phyloP scores from a whole-genome alignment of 306 rosid genomes.

The Geum urbanum region DNA sequence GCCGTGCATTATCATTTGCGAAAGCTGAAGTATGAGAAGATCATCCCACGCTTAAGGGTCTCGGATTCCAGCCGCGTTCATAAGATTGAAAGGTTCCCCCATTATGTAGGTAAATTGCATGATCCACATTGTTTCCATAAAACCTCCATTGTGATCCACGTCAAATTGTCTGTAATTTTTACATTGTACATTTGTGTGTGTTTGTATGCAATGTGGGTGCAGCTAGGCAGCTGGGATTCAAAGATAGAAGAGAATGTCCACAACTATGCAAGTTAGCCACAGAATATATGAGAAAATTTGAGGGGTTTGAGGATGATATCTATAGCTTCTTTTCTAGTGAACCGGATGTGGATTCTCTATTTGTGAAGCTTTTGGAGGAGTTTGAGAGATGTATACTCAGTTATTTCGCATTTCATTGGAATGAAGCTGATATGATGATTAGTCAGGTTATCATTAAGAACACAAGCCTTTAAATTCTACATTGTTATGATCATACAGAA shows the following conservation, averaged over 20 bases:
- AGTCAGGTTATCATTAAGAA: conserved; percentile 54
- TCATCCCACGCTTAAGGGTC: conserved; percentile 54
- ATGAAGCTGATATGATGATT: conserved; percentile 63
- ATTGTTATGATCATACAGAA: not conserved
- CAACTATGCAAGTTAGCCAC: conserved; percentile 76
- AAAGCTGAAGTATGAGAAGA: conserved; percentile 42
- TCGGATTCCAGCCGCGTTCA: conserved; percentile 42
- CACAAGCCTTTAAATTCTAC: not conserved
- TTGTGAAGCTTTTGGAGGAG: conserved; percentile 95
- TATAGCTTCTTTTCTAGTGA: conserved; percentile 66
- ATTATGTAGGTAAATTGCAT: conserved; percentile 70
- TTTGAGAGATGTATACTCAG: conserved; percentile 96
- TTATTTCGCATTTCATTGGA: conserved; percentile 95
- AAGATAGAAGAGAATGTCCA: conserved; percentile 72
- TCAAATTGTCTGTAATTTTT: not conserved
- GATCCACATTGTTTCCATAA: not conserved
- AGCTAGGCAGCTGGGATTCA: conserved; percentile 97
- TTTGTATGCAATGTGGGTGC: conserved; percentile 30
- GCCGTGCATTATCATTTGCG: conserved; percentile 56
- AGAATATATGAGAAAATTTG: conserved; percentile 69
- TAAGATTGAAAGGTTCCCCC: conserved; percentile 75
- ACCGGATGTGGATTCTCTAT: conserved; percentile 78
- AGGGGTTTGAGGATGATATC: conserved; percentile 76
- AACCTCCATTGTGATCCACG: not conserved
- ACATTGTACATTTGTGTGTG: not conserved